Evolutionary conservation across 371 early-diverging fungal genomes (phyloP).

Genomic region (Furculomyces boomerangus): DNA sequence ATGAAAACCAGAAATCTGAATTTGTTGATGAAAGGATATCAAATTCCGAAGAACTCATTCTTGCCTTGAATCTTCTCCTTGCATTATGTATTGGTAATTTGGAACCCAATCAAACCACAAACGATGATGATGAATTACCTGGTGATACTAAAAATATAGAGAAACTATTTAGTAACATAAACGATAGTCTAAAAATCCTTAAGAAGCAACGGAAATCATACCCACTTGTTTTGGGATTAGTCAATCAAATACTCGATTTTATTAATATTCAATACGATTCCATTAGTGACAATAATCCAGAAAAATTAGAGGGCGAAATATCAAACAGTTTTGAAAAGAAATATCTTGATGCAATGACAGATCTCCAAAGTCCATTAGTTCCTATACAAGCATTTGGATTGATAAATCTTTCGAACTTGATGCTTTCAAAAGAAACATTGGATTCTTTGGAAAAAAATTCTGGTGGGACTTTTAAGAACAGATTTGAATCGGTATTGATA

Average conservation of each 20-base stretch:
- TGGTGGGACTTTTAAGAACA: constrained; percentile 5
- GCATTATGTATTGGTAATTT: not conserved
- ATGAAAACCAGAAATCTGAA: not conserved
- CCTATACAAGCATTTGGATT: constrained; percentile 82
- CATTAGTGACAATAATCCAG: not conserved
- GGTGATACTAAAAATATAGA: not conserved
- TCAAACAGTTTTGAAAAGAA: constrained; percentile 19
- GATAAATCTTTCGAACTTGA: constrained; percentile 53
- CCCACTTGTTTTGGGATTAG: not conserved
- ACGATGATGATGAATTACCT: not conserved
- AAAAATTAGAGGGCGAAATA: not conserved
- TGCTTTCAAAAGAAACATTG: constrained; percentile 7
- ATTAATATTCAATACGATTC: not conserved
- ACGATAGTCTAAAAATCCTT: not conserved
- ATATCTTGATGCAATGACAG: constrained; percentile 53
- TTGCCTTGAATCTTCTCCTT: constrained; percentile 4
- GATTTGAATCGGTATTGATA: not conserved
- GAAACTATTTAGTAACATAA: not conserved
- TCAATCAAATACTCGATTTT: not conserved
- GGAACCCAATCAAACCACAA: not conserved
- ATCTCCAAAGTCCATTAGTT: constrained; percentile 52
- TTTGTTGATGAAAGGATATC: not conserved
- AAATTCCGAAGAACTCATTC: constrained; percentile 2
- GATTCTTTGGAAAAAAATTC: not conserved
- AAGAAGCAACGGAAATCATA: not conserved